Evolutionary conservation across 1,284 basidiomycete species (phyloP).

Genomic region (Agaricales sp.): DNA sequence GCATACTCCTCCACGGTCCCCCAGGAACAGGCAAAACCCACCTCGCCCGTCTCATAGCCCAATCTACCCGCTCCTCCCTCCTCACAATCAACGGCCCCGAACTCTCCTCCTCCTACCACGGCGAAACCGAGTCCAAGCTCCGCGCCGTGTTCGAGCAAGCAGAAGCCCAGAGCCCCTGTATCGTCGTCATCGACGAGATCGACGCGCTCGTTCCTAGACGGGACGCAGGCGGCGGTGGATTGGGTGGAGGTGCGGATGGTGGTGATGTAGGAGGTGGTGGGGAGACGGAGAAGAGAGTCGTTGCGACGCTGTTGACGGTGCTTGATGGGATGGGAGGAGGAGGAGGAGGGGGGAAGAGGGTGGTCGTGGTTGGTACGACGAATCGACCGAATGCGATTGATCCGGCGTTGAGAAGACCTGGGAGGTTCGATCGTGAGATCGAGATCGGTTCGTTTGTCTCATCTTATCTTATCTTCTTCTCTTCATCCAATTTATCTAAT

Average conservation of each 20-base stretch:
- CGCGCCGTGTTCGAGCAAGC: conserved; percentile 88
- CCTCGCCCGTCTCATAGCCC: conserved; percentile 80
- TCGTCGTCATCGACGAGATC: conserved; percentile 94
- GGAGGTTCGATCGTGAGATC: conserved; percentile 93
- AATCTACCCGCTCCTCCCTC: conserved; percentile 71
- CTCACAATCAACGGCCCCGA: conserved; percentile 92
- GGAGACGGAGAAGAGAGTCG: conserved; percentile 93
- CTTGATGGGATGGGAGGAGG: conserved; percentile 84
- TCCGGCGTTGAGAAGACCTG: conserved; percentile 88
- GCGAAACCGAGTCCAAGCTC: conserved; percentile 89
- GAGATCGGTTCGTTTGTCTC: conserved; percentile 70
- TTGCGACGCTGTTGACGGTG: conserved; percentile 90
- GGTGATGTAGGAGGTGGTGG: conserved; percentile 82
- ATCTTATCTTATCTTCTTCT: neutral
- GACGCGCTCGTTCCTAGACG: conserved; percentile 89
- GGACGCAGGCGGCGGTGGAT: conserved; percentile 83
- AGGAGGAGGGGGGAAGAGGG: conserved; percentile 36
- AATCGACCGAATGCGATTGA: conserved; percentile 97
- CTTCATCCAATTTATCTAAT: neutral
- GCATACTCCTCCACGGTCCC: conserved; percentile 85
- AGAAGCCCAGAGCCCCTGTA: conserved; percentile 72
- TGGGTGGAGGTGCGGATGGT: conserved; percentile 77
- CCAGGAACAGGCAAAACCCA: conserved; percentile 95
- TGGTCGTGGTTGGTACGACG: conserved; percentile 95
- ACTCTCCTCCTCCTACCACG: conserved; percentile 90